Base-by-base conservation (phyloP, 1,284 basidiomycete genomes). In the Sporisorium graminicola region DNA sequence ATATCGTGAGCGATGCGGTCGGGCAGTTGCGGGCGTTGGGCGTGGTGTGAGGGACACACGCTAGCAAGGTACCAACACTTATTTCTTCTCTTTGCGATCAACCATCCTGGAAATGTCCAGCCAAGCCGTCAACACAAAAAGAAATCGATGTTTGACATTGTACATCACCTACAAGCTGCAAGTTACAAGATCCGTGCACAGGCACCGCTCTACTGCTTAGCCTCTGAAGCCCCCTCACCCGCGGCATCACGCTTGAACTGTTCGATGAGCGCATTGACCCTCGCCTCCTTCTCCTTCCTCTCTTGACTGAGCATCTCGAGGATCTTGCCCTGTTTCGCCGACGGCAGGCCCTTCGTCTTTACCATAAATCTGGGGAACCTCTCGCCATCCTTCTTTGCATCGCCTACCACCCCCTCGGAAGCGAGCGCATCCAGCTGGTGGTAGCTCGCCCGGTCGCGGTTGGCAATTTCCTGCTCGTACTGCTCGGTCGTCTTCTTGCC, bases 241-340 rank as follows among this genome's bases (percentile, higher is more conserved):
- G 14, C n/a, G 8, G 60, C 70, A n/a, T 73, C 74, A 6, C 44
- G 14, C 53, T 64, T 72, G 27, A 71, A 73, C 59, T 78, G 65
- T n/a, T 70, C 47, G 2, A 82, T 46, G 33, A 73, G 51, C 49
- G 27, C 58, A 24, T 70, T 61, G 33, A 82, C 58, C n/a, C 67
- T 63, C 50, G 65, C 63, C 52, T 77, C 78, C 65, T 81, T 79
- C 35, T 60, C 59, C 58, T 57, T 72, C 42, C 78, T 74, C 62
- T 78, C 68, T 43, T 76, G 40, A 8, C 50, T 35, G 2, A 82
- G 44, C 63, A 78, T 40, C 50, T 80, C 37, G 20, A 82, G 49
- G 46, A 82, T 82, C 64, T 77, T 80, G 29, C 71, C 65, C 62
- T 82, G 80, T 51, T 79, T 80, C 24, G 78, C 78, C 20, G 63